Evolutionary conservation across 352 stramenopile species (phyloP).

Genomic region (Thraustochytrium sp.): DNA sequence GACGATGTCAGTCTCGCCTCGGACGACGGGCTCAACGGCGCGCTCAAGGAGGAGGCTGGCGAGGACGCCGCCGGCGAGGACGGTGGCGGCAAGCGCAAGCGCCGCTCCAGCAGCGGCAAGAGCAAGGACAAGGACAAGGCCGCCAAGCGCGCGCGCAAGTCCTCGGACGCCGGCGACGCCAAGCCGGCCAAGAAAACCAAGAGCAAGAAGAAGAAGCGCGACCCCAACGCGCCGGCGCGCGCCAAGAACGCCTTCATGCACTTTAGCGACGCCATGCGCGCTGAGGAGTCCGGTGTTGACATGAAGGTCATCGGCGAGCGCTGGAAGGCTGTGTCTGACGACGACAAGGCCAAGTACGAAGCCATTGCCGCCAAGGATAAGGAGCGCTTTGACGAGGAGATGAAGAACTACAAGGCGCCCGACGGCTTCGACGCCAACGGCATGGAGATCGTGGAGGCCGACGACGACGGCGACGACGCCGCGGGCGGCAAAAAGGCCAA

Average conservation of each 20-base stretch:
- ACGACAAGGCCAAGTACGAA: slow-evolving; percentile 63
- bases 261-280: slow-evolving; percentile 62
- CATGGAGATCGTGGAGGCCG: slow-evolving; percentile 47
- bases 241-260: slow-evolving; percentile 58
- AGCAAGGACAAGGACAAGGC: slow-evolving; percentile 57
- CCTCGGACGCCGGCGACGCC: neutral
- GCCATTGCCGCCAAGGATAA: slow-evolving; percentile 59
- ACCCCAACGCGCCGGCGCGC: slow-evolving; percentile 49
- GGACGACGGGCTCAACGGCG: slow-evolving; percentile 67
- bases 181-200: slow-evolving; percentile 57
- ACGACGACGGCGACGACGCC: neutral
- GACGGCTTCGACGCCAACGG: slow-evolving; percentile 27
- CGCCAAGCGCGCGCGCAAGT: neutral
- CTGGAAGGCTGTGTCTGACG: slow-evolving; percentile 58
- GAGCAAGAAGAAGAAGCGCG: slow-evolving; percentile 57
- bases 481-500: neutral
- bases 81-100: neutral
- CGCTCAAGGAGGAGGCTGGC: slow-evolving; percentile 53
- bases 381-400: slow-evolving; percentile 61
- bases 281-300: slow-evolving; percentile 60
- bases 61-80: neutral
- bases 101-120: slow-evolving; percentile 53
- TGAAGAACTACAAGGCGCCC: slow-evolving; percentile 55
- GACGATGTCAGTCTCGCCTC: slow-evolving; percentile 60
- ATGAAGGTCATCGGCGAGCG: slow-evolving; percentile 60